Evolutionary conservation across 805 yeast species (phyloP).

Genomic region (Saturnispora kantuleensis): DNA sequence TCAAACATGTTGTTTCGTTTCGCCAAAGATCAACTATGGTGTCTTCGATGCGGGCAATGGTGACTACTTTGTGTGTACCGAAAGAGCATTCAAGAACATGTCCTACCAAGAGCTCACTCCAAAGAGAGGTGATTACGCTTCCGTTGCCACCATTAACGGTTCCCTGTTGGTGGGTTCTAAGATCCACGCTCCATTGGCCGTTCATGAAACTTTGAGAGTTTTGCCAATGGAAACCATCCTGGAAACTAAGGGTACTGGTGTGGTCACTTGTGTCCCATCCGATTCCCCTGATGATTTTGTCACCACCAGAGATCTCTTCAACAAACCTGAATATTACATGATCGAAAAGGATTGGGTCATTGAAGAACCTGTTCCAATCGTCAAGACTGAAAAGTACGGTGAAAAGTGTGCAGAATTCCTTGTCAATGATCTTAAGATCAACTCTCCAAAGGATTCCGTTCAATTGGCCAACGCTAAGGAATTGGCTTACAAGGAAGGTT

Average conservation of each 20-base stretch:
- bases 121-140: constrained; percentile 62
- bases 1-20: constrained; percentile 95
- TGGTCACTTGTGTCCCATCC: constrained; percentile 97
- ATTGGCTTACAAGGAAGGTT: constrained; percentile 92
- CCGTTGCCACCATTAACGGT: constrained; percentile 58
- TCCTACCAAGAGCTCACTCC: constrained; percentile 90
- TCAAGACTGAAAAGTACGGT: constrained; percentile 80
- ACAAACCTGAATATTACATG: constrained; percentile 85
- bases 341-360: constrained; percentile 82
- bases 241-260: constrained; percentile 96
- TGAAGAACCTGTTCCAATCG: constrained; percentile 61
- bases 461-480: constrained; percentile 90
- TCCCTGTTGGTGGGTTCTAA: constrained; percentile 71
- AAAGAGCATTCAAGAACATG: constrained; percentile 97
- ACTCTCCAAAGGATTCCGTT: constrained; percentile 85
- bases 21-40: constrained; percentile 90
- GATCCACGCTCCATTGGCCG: constrained; percentile 77
- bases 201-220: constrained; percentile 59
- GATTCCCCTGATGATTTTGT: constrained; percentile 96
- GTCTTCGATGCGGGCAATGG: constrained; percentile 74
- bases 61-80: constrained; percentile 75
- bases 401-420: constrained; percentile 76
- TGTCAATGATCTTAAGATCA: constrained; percentile 80
- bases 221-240: constrained; percentile 97
- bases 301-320: constrained; percentile 71